These are phyloP conservation scores for Pholiota adiposa DNA, from an alignment of 1,284 basidiomycete species.

Conservation along the genomic window DNA sequence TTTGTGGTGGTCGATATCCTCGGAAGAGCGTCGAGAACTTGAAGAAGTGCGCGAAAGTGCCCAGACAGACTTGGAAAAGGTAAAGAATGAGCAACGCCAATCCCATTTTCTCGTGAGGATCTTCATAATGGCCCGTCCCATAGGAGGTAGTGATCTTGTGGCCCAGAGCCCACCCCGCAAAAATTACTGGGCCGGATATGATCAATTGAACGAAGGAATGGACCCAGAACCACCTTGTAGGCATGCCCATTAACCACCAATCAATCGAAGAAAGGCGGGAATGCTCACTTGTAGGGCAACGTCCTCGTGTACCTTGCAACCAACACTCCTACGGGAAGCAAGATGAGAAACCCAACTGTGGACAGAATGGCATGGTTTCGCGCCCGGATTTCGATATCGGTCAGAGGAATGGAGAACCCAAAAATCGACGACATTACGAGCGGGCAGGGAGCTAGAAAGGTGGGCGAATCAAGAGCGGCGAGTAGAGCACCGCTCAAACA, in stretches of 20 bases:
- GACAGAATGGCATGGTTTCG: constrained; percentile 56
- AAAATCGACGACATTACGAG: constrained; percentile 21
- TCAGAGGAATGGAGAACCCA: constrained; percentile 29
- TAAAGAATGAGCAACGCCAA: constrained; percentile 61
- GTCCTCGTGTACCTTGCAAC: constrained; percentile 60
- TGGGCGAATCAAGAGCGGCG: constrained; percentile 1
- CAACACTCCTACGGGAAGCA: constrained; percentile 63
- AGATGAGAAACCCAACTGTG: constrained; percentile 57
- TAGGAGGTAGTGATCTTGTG: constrained; percentile 35
- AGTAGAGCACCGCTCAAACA: neutral
- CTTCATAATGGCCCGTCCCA: constrained; percentile 38
- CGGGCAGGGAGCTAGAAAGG: neutral
- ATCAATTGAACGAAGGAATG: constrained; percentile 53
- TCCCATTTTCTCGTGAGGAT: constrained; percentile 59
- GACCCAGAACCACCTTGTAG: constrained; percentile 56
- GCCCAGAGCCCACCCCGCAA: constrained; percentile 51
- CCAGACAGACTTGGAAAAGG: constrained; percentile 53
- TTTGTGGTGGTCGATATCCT: constrained; percentile 50
- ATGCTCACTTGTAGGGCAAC: constrained; percentile 45
- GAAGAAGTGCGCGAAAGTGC: constrained; percentile 55
- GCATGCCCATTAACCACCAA: neutral
- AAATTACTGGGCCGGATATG: constrained; percentile 51
- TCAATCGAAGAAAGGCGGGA: neutral
- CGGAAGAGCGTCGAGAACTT: constrained; percentile 43
- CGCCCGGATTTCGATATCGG: constrained; percentile 34